Base-by-base conservation (phyloP, 305 asterid genomes). In the Salvia sclarea region DNA sequence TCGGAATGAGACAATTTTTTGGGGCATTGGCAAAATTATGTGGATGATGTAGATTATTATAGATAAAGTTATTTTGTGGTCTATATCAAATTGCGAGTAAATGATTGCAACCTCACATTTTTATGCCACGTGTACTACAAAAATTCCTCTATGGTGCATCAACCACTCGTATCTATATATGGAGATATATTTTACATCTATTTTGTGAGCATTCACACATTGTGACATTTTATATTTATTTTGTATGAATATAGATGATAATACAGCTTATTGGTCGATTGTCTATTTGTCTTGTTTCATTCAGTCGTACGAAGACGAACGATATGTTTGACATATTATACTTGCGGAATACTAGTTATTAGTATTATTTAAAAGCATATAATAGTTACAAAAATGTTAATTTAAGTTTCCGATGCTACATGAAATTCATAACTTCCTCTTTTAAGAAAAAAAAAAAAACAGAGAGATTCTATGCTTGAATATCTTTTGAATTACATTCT, bases 11-110 rank as follows among this genome's bases (percentile, higher is more conserved):
- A 30, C 25, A 22, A 5, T 12, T 44, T 12, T 44, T 31, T 21
- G 13, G 20, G 41, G 25, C 9, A 3, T 45, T 3, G 8, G 58
- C 16, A 52, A 64, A 64, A 68, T 73, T 80, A 37, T 69, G 76
- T 73, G 79, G 82, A 69, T 47, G 21, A 65, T 8, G 64, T 14
- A 53, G 12, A 47, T 30, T 63, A 47, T 30, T 63, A 22, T 22
- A 58, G 75, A 73, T 73, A 57, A 58, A 49, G 47, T 12, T 14
- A 76, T 73, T 61, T 52, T 82, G 81, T 80, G 85, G 84, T 72
- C 43, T 33, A 68, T 21, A 76, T 6, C 69, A 47, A 43, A 37
- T 4, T 31, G 17, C 11, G 16, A 56, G 69, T 1, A 66, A 74
- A 37, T 57, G 41, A 80, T 59, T 58, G 6, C 57, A 14, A 20